These are phyloP conservation scores for Clarireedia homoeocarpa DNA, from an alignment of 2,329 filamentous ascomycete species.

Conservation along the genomic window DNA sequence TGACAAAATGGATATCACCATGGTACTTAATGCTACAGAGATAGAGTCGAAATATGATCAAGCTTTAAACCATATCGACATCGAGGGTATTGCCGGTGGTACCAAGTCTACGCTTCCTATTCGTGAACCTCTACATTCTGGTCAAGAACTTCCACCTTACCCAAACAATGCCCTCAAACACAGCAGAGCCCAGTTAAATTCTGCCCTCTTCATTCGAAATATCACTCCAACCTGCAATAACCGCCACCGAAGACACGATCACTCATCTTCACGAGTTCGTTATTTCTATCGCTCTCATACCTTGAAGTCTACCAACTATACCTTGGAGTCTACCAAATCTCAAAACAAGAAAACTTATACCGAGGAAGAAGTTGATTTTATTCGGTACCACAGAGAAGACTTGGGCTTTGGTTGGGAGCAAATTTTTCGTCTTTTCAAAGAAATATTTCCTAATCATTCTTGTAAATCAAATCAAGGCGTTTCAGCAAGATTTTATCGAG, in stretches of 20 bases:
- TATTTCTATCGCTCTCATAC: neutral
- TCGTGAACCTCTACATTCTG: neutral
- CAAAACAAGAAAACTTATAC: conserved; percentile 14
- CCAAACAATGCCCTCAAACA: neutral
- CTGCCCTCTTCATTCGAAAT: no score
- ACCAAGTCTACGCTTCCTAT: neutral
- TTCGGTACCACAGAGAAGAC: conserved; percentile 14
- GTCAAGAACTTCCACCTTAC: neutral
- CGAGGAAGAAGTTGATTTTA: conserved; percentile 12
- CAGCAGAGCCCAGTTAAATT: no score
- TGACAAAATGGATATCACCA: conserved; percentile 1
- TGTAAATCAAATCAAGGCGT: conserved; percentile 4
- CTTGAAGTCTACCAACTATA: no score
- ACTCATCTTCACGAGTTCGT: neutral
- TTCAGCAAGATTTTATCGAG: no score
- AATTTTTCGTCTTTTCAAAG: conserved; percentile 1
- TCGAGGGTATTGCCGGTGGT: neutral
- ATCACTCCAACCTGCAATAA: neutral
- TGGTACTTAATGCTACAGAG: neutral
- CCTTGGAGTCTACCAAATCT: neutral
- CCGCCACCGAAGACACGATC: neutral
- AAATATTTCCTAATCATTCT: neutral
- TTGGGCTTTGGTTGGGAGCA: conserved; percentile 1
- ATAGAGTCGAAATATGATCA: neutral
- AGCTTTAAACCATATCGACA: no score